Evolutionary conservation across 257 asterid genomes (phyloP), one percentile per base, ranked within the genome.

Genomic region (Primulina eburnea): DNA sequence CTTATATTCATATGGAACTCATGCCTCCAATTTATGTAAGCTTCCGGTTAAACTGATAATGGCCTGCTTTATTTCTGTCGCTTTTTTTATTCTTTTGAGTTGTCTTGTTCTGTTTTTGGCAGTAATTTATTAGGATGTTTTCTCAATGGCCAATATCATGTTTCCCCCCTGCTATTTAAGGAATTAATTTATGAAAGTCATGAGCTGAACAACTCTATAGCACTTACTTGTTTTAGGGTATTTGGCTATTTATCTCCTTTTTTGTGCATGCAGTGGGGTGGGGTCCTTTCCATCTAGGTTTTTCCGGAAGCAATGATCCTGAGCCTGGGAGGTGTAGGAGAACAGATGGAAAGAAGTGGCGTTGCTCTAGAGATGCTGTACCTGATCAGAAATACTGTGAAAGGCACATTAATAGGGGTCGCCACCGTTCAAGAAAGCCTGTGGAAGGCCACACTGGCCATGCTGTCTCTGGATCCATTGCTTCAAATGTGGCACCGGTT

Each of bases 401-500:
- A 85, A 82, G 97, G 82, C 99, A 91, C 95, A 87, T 94, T 57
- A 94, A 91, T 55, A 83, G 99, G 82, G 97, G 97, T 79, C 99
- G 97, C 66, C 97, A 90, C 77, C 97, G 99, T 91, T 91, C 99
- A 94, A 94, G 99, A 94, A 94, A 94, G 97, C 99, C 95, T 91
- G 97, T 94, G 99, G 99, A 94, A 94, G 91, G 91, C 84, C 96
- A 83, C 40, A 76, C 80, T 74, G 95, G 95, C 92, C 99, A 83
- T 73, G 86, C 87, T 80, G 80, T 82, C 60, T 79, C 96, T 75
- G 90, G 88, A 73, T 74, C 95, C 78, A 69, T 88, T 80, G 68
- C 85, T 59, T 68, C 92, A 32, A 85, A 87, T 71, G 87, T 85
- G 76, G 80, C 83, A 59, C 73, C 88, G 26, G 60, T 71, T 65